Percentiles rank a stretch among this genome's conserved stretches.
Conservation (phyloP, 306 rosid species). For the Coriaria nepalensis region DNA sequence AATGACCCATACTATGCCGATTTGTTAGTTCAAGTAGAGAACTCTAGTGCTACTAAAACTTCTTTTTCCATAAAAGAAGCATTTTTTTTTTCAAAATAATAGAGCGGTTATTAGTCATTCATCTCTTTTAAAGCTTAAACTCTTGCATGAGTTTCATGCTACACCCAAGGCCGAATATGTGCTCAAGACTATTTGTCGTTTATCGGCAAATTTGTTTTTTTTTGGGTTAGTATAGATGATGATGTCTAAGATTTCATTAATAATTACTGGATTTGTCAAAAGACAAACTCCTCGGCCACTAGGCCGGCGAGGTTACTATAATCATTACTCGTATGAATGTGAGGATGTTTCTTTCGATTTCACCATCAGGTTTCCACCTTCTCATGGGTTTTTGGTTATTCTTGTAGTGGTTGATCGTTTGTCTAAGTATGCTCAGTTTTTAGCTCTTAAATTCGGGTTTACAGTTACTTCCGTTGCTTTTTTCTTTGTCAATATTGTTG, state of each 20-base stretch:
- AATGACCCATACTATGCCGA: no score
- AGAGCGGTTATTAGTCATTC: no score
- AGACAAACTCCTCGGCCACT: neutral
- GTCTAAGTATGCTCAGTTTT: neutral
- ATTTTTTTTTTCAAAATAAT: no score
- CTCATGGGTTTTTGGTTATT: neutral
- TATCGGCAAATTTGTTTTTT: neutral
- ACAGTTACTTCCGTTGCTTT: neutral
- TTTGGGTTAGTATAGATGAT: neutral
- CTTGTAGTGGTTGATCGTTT: neutral
- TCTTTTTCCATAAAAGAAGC: no score
- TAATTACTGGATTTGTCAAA: neutral
- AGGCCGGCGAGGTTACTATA: neutral
- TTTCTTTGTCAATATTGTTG: neutral
- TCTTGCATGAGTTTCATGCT: no score
- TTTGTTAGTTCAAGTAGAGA: no score
- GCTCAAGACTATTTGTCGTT: neutral
- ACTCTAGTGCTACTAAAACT: no score
- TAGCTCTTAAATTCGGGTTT: no score
- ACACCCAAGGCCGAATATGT: no score
- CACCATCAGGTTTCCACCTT: neutral
- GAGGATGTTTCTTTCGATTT: constrained; percentile 1
- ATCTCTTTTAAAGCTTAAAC: no score
- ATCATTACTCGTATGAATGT: neutral
- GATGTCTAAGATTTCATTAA: neutral